Conservation (phyloP, 2,329 filamentous ascomycete genomes). For the Colletotrichum echinochloae region DNA sequence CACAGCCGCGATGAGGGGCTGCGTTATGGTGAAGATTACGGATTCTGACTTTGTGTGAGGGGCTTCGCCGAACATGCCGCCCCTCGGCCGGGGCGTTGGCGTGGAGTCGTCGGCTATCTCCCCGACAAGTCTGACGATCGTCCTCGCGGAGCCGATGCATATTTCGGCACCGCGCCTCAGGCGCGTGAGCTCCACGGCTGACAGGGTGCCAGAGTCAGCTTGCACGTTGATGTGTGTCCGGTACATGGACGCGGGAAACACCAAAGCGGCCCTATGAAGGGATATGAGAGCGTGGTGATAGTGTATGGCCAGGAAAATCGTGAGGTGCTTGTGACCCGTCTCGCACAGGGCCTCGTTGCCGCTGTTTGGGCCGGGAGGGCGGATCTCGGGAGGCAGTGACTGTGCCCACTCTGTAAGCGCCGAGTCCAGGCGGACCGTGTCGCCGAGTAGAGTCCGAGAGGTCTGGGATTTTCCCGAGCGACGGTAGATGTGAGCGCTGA, state of each 20-base stretch:
- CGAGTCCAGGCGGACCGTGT: slow-evolving; percentile 38
- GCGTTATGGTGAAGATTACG: slow-evolving; percentile 32
- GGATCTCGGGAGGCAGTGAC: slow-evolving; percentile 33
- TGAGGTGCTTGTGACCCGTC: slow-evolving; percentile 19
- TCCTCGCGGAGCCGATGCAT: slow-evolving; percentile 26
- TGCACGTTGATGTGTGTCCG: slow-evolving; percentile 38
- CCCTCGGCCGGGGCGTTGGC: neutral
- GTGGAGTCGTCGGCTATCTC: slow-evolving; percentile 28
- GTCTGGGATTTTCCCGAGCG: slow-evolving; percentile 17
- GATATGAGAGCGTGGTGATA: slow-evolving; percentile 41
- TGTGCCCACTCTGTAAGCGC: slow-evolving; percentile 40
- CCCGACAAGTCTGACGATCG: slow-evolving; percentile 18
- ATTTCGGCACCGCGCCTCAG: slow-evolving; percentile 18
- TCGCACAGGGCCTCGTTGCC: slow-evolving; percentile 13
- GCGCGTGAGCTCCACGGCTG: slow-evolving; percentile 20
- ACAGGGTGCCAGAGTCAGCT: slow-evolving; percentile 7
- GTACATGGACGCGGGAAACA: slow-evolving; percentile 41
- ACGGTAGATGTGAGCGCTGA: slow-evolving; percentile 26
- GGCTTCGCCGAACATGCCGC: neutral
- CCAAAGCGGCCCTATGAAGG: slow-evolving; percentile 39
- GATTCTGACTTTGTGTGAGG: slow-evolving; percentile 8
- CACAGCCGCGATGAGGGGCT: slow-evolving; percentile 40
- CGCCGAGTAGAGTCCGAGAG: slow-evolving; percentile 30
- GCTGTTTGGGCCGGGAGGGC: slow-evolving; percentile 2
- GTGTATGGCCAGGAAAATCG: slow-evolving; percentile 13